These are phyloP conservation scores for Thraustochytrium sp. DNA, from an alignment of 352 stramenopile species.

Conservation along the genomic window DNA sequence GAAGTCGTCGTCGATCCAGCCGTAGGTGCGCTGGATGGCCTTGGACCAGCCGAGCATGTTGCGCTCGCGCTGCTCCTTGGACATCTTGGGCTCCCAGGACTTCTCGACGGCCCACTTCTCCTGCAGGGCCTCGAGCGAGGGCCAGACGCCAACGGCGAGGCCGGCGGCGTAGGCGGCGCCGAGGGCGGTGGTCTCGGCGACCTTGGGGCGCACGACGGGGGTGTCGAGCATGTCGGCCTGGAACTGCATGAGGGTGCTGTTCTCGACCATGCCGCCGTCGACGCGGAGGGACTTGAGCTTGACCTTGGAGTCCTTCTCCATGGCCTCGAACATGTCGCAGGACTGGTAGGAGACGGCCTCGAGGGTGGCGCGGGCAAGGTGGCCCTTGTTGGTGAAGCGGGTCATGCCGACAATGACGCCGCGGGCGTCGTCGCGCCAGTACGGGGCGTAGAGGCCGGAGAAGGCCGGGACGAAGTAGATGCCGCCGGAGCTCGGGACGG, in stretches of 20 bases:
- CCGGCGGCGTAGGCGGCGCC: conserved; percentile 92
- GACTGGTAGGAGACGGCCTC: conserved; percentile 93
- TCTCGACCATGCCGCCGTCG: conserved; percentile 94
- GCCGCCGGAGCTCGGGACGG: conserved; percentile 84
- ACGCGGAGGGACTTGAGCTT: conserved; percentile 85
- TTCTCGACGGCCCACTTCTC: conserved; percentile 47
- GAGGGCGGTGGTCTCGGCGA: conserved; percentile 94
- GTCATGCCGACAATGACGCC: conserved; percentile 93
- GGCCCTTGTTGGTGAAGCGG: conserved; percentile 78
- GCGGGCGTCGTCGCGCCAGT: conserved; percentile 92
- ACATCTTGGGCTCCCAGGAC: conserved; percentile 24
- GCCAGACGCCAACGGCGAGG: conserved; percentile 92
- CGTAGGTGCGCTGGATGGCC: conserved; percentile 42
- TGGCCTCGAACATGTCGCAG: conserved; percentile 84
- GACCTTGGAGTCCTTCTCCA: conserved; percentile 78
- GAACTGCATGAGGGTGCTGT: conserved; percentile 96
- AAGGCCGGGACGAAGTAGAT: conserved; percentile 98
- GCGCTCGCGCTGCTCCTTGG: background rate
- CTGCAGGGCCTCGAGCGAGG: conserved; percentile 68
- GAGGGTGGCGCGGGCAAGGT: conserved; percentile 89
- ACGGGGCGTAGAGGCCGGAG: conserved; percentile 90
- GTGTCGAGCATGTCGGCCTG: conserved; percentile 91
- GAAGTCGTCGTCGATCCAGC: conserved; percentile 40
- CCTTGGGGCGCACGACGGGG: conserved; percentile 80
- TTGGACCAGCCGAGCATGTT: conserved; percentile 27